These are phyloP conservation scores for Diaporthe caulivora DNA, from an alignment of 2,329 filamentous ascomycete species.

Conservation along the genomic window DNA sequence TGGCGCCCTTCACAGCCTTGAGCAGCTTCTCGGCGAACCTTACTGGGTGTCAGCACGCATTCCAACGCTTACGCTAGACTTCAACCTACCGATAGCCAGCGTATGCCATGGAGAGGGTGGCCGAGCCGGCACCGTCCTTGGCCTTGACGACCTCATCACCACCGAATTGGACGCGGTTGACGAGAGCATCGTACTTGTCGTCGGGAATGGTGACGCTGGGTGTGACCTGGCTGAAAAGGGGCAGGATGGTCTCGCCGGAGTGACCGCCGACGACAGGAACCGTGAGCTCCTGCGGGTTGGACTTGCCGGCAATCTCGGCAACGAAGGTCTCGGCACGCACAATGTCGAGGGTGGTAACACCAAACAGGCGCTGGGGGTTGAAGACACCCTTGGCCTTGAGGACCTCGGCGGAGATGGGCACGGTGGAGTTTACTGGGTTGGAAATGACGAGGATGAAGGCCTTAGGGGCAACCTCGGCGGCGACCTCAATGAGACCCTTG, in stretches of 20 bases:
- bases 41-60: constrained; percentile 36
- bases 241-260: constrained; percentile 98
- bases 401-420: constrained; percentile 96
- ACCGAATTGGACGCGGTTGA: constrained; percentile 97
- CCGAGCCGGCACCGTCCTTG: constrained; percentile 85
- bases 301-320: constrained; percentile 84
- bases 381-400: constrained; percentile 95
- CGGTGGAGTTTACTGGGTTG: constrained; percentile 99
- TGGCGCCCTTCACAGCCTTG: constrained; percentile 88
- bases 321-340: constrained; percentile 98
- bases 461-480: constrained; percentile 90
- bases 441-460: constrained; percentile 97
- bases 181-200: constrained; percentile 90
- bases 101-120: constrained; percentile 89
- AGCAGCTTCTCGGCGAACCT: constrained; percentile 96
- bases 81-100: constrained; percentile 85
- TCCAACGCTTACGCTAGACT: not conserved
- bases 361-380: constrained; percentile 95
- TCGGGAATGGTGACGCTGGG: constrained; percentile 84
- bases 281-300: constrained; percentile 83
- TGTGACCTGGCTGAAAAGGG: constrained; percentile 92
- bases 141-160: constrained; percentile 94
- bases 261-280: constrained; percentile 97
- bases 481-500: constrained; percentile 89
- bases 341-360: constrained; percentile 98